Percentiles rank a stretch among this genome's conserved stretches.
These are phyloP conservation scores for Cutaneotrichosporon curvatum DNA, from an alignment of 1,284 basidiomycete species.

Conservation along the genomic window DNA sequence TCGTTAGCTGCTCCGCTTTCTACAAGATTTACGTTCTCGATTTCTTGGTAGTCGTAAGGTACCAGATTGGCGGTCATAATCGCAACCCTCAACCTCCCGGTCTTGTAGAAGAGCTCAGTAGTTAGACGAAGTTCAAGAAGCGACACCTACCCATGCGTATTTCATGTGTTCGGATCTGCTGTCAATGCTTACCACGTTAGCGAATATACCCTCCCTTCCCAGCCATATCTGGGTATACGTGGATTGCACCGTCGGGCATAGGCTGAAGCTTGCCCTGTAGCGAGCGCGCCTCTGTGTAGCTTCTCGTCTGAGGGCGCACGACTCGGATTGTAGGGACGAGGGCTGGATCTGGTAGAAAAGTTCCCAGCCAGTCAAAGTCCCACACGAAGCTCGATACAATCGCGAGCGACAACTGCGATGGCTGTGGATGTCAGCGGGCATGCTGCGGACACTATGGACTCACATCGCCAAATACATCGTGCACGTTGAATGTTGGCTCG, in stretches of 20 bases:
- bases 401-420: slow-evolving; percentile 31
- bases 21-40: slow-evolving; percentile 40
- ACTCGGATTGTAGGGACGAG: slow-evolving; percentile 30
- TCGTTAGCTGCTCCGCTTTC: not conserved
- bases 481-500: slow-evolving; percentile 23
- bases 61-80: slow-evolving; percentile 44
- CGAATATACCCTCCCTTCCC: slow-evolving; percentile 26
- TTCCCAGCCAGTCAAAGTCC: slow-evolving; percentile 34
- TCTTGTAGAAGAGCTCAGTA: slow-evolving; percentile 43
- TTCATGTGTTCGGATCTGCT: slow-evolving; percentile 36
- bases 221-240: slow-evolving; percentile 33
- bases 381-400: slow-evolving; percentile 34
- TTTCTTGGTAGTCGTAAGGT: slow-evolving; percentile 40
- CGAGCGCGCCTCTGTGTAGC: not conserved
- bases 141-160: slow-evolving; percentile 36
- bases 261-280: slow-evolving; percentile 30
- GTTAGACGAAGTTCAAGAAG: not conserved
- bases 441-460: slow-evolving; percentile 6
- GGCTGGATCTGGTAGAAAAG: slow-evolving; percentile 26
- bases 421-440: slow-evolving; percentile 25
- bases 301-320: slow-evolving; percentile 7
- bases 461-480: slow-evolving; percentile 32
- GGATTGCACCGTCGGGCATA: slow-evolving; percentile 27
- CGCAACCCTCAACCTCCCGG: slow-evolving; percentile 40
- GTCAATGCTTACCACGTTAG: not conserved